Evolutionary conservation across 2,329 filamentous ascomycete genomes (phyloP), one percentile per base, ranked within the genome.

Genomic region (Trichoderma gracile): DNA sequence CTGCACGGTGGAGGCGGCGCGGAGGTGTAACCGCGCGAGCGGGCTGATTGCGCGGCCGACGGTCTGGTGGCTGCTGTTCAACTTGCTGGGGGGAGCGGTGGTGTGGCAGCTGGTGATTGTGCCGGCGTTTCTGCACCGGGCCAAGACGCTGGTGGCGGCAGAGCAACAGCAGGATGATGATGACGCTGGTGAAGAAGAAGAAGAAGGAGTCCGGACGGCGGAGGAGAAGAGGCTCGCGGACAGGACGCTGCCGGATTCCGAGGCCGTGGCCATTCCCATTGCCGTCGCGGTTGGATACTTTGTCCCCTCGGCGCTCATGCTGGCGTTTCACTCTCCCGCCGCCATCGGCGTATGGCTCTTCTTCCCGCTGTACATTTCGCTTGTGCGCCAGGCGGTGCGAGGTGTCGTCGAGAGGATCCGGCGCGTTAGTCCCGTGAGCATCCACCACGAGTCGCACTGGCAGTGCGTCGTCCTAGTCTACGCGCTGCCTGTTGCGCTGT

Each of bases 221-320:
- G 46, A 63, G 49, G 42, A 52, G 38, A 59, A 40, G 46, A 61
- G 17, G 49, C 42, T 19, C 7, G 58, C 38, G 40, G 49, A 62
- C 40, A 76, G 80, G 9, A 77, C 79, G 65, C 72, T 84, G 14
- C 74, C 76, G 7, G 74, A 73, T 23, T 76, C 83, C 2, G 87
- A 89, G 72, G 82, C 84, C 65, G 79, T 86, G 64, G 86, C 86
- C 27, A 83, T 85, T 21, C 82, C 83, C 8, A 68, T 79, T 27
- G 80, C 79, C 25, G 79, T 85, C 0, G 76, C 78, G 0, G 53
- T 82, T 10, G 82, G 82, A 40, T 84, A 77, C 67, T 74, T 81
- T 49, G 66, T 81, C 2, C 82, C 82, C 0, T 79, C 81, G 0
- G 45, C 78, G 4, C 65, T 79, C 40, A 81, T 84, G 78, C 75